Evolutionary conservation across 1,284 basidiomycete species (phyloP).

Genomic region (Apiotrichum akiyoshidainum): DNA sequence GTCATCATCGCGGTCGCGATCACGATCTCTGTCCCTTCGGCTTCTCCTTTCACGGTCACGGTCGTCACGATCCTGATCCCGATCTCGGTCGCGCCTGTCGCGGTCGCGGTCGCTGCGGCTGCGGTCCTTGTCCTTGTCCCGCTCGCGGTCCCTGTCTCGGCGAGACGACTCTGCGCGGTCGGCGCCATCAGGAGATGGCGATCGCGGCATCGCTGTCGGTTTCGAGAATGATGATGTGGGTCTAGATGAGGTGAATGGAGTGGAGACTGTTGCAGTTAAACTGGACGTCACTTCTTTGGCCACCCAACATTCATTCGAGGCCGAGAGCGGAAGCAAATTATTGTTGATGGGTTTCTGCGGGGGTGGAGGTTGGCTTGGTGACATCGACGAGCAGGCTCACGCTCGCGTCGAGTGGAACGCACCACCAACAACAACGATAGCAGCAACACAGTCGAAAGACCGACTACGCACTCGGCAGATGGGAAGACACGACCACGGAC

Average conservation of each 20-base stretch:
- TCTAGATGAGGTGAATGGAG: neutral
- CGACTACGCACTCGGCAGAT: neutral
- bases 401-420: no score
- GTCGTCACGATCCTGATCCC: conserved; percentile 20
- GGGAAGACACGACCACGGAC: conserved; percentile 1
- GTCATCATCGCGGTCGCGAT: conserved; percentile 6
- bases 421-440: neutral
- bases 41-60: conserved; percentile 3
- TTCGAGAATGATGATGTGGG: neutral
- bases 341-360: neutral
- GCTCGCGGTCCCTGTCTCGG: conserved; percentile 9
- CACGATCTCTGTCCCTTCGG: conserved; percentile 6
- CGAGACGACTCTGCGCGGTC: conserved; percentile 15
- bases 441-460: neutral
- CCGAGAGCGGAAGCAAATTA: conserved; percentile 1
- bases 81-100: conserved; percentile 23
- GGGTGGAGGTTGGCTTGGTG: neutral
- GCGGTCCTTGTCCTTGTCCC: conserved; percentile 17
- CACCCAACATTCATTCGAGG: neutral
- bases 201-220: neutral
- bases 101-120: conserved; percentile 26
- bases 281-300: neutral
- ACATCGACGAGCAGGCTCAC: no score
- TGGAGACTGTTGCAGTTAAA: neutral
- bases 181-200: neutral